Base-by-base conservation (phyloP, 108 stramenopile species). In the Asterionellopsis glacialis region DNA sequence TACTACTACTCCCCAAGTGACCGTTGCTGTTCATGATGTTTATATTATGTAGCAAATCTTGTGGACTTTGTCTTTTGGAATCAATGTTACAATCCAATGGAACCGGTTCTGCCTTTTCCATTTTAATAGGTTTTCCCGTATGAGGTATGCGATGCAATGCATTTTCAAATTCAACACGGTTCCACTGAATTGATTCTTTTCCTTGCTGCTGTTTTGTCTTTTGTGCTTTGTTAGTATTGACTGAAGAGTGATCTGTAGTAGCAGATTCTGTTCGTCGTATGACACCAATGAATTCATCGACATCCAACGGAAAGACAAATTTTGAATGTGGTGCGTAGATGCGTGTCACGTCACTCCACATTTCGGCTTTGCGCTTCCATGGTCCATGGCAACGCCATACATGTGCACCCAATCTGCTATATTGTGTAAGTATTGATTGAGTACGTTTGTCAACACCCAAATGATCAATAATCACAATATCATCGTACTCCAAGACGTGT, bases 11-110 rank as follows among this genome's bases (percentile, higher is more conserved):
- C n/a, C n/a, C n/a, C n/a, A n/a, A n/a, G n/a, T n/a, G n/a, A n/a
- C n/a, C n/a, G 33, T 33, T 33, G 33, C 7, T 33, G 33, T 33
- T 33, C 5, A 5, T 33, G 33, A 5, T 33, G 33, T 33, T 33
- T 33, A 7, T 7, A 33, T 33, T 7, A 5, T 7, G 33, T 16
- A 47, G 5, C 6, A 2, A 6, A 47, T 19, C 21, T 21, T 47
- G 21, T 19, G 9, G 19, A 21, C 21, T 21, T 47, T 16, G 45
- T 7, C 45, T 1, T 47, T 47, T 5, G 4, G 9, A 1, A 19
- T 21, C 16, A 47, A 47, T 21, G 21, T 19, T 47, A 25, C 51
- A 53, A 25, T 53, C 51, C 9, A 53, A 25, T 53, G 51, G 51
- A 24, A 24, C 9, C 5, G 23, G 18, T 23, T 21, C 25, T 1